Evolutionary conservation across 2,329 filamentous ascomycete species (phyloP).

Genomic region (Phialemoniopsis sp.): DNA sequence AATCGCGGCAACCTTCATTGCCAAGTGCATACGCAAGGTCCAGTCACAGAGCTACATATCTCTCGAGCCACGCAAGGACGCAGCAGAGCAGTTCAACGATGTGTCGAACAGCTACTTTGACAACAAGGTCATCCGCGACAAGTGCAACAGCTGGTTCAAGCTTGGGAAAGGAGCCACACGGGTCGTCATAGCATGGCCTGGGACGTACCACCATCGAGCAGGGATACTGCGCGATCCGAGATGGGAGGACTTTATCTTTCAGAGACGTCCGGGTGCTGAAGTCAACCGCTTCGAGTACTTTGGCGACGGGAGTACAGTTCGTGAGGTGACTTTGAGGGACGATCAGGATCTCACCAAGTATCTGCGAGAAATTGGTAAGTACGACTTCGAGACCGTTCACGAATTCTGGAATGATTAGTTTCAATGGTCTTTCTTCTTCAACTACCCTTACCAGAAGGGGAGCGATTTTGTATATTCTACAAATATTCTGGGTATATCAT

Average conservation of each 20-base stretch:
- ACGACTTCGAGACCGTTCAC: no score
- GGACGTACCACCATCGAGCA: slow-evolving; percentile 7
- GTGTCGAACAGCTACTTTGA: slow-evolving; percentile 7
- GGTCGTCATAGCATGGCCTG: slow-evolving; percentile 10
- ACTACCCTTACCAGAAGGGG: no score
- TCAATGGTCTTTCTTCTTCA: no score
- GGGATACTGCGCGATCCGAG: slow-evolving; percentile 2
- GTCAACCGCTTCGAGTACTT: slow-evolving; percentile 6
- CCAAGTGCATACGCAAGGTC: slow-evolving; percentile 12
- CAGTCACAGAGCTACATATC: slow-evolving; percentile 8
- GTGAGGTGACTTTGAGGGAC: no score
- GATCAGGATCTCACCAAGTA: no score
- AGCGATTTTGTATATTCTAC: no score
- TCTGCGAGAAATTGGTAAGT: no score
- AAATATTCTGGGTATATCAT: no score
- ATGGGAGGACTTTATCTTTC: slow-evolving; percentile 10
- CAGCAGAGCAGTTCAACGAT: slow-evolving; percentile 12
- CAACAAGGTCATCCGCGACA: slow-evolving; percentile 6
- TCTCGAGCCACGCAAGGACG: slow-evolving; percentile 8
- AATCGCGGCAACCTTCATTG: slow-evolving; percentile 9
- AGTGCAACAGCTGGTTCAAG: slow-evolving; percentile 13
- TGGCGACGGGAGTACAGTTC: slow-evolving; percentile 5
- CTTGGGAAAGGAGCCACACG: slow-evolving; percentile 1
- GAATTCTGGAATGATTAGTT: no score
- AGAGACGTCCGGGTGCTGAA: neutral